phyloP scores from a whole-genome alignment of 2,329 filamentous ascomycete genomes.

The Colletotrichum sp. region DNA sequence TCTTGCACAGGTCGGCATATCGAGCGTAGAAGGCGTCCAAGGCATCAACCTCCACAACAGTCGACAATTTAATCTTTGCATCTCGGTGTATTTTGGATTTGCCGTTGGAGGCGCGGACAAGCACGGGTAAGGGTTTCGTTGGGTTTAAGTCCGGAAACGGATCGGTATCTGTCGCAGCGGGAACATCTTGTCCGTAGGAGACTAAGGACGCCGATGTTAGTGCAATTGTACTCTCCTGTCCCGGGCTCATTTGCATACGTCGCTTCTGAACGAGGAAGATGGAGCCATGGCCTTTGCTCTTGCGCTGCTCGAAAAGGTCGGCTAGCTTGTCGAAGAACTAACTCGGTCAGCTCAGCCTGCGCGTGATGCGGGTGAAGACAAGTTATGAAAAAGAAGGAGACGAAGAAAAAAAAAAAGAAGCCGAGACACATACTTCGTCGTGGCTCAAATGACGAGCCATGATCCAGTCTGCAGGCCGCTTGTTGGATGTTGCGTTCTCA shows the following conservation, averaged over 20 bases:
- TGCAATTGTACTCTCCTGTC: neutral
- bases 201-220: slow-evolving; percentile 35
- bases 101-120: slow-evolving; percentile 86
- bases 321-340: slow-evolving; percentile 77
- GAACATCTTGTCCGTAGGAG: slow-evolving; percentile 46
- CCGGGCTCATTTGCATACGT: slow-evolving; percentile 50
- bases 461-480: slow-evolving; percentile 16
- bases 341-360: neutral
- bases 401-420: neutral
- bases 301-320: slow-evolving; percentile 70
- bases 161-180: slow-evolving; percentile 44
- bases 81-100: slow-evolving; percentile 64
- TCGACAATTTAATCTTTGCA: slow-evolving; percentile 77
- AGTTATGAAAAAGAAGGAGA: too few species aligned
- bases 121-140: slow-evolving; percentile 67
- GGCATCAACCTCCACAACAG: slow-evolving; percentile 76
- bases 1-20: slow-evolving; percentile 92
- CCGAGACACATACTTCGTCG: slow-evolving; percentile 60
- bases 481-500: neutral
- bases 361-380: neutral
- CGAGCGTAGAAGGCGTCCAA: slow-evolving; percentile 81
- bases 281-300: slow-evolving; percentile 73
- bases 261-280: slow-evolving; percentile 80
- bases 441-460: slow-evolving; percentile 58
- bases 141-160: slow-evolving; percentile 66